A percentile compares a stretch with the other conserved stretches of the same genome.
Evolutionary conservation across 1,284 basidiomycete species (phyloP).

Genomic region (Cryptococcus sp.): DNA sequence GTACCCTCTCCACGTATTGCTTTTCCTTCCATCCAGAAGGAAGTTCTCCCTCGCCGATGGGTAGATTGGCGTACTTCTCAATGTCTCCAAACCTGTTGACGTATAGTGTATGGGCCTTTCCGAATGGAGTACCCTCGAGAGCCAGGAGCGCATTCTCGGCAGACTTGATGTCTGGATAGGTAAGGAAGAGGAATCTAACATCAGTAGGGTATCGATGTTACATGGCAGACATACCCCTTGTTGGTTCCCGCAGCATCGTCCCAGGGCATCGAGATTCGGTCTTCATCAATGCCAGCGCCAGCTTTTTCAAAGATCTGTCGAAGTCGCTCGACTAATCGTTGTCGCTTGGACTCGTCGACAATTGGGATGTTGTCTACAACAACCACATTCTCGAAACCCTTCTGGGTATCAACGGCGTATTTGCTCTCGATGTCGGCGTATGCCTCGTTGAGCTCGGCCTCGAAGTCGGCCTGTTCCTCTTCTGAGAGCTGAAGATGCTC

Average conservation of each 20-base stretch:
- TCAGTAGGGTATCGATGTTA: too few relatives aligned
- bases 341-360: constrained; percentile 75
- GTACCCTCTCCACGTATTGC: constrained; percentile 68
- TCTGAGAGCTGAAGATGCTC: constrained; percentile 20
- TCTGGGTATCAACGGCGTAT: constrained; percentile 70
- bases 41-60: constrained; percentile 74
- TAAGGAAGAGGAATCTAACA: constrained; percentile 79
- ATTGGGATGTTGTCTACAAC: constrained; percentile 82
- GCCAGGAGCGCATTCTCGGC: constrained; percentile 73
- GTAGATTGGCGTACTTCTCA: constrained; percentile 73
- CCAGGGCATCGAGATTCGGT: constrained; percentile 80
- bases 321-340: constrained; percentile 72
- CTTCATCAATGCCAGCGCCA: constrained; percentile 69
- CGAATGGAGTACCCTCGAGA: constrained; percentile 82
- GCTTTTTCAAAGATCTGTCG: constrained; percentile 75
- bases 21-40: constrained; percentile 61
- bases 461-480: constrained; percentile 67
- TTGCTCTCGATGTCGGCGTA: constrained; percentile 91
- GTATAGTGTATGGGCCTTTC: constrained; percentile 77
- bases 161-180: constrained; percentile 75
- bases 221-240: constrained; percentile 65
- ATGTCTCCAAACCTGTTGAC: constrained; percentile 92
- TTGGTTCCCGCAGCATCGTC: constrained; percentile 70
- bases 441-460: constrained; percentile 51
- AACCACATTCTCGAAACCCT: constrained; percentile 78